Conservation (phyloP, 768 basidiomycete species). For the Tremella fuciformis region DNA sequence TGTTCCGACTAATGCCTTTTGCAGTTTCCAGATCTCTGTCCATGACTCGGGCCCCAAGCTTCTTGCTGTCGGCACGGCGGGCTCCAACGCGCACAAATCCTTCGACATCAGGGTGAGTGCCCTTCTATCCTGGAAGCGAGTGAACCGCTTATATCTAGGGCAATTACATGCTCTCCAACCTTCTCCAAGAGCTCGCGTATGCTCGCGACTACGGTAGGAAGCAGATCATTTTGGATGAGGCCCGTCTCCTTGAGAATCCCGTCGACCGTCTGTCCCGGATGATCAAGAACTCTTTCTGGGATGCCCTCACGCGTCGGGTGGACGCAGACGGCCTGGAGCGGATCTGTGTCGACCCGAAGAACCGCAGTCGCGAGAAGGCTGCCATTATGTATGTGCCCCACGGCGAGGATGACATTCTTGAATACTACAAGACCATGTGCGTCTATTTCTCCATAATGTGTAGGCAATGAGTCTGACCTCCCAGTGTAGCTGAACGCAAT, state of each 20-base stretch:
- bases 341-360: constrained; percentile 97
- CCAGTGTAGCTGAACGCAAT: constrained; percentile 72
- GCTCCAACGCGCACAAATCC: constrained; percentile 95
- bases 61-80: constrained; percentile 91
- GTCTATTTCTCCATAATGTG: constrained; percentile 11
- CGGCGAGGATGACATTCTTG: constrained; percentile 87
- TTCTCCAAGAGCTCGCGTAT: constrained; percentile 93
- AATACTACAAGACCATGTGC: constrained; percentile 84
- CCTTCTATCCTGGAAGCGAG: too few relatives aligned
- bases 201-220: constrained; percentile 92
- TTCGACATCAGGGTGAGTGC: constrained; percentile 89
- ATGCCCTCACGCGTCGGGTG: constrained; percentile 90
- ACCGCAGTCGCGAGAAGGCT: constrained; percentile 81
- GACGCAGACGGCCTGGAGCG: constrained; percentile 96
- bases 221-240: constrained; percentile 96
- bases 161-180: constrained; percentile 98
- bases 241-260: constrained; percentile 94
- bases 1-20: constrained; percentile 21
- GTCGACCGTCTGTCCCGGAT: constrained; percentile 94
- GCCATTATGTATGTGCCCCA: constrained; percentile 94
- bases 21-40: constrained; percentile 66
- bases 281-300: constrained; percentile 98
- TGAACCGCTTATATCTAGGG: constrained; percentile 63
- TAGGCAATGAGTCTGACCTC: constrained; percentile 11
- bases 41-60: constrained; percentile 96